phyloP scores from a whole-genome alignment of 805 yeast genomes.

The Grigorovia humatica region DNA sequence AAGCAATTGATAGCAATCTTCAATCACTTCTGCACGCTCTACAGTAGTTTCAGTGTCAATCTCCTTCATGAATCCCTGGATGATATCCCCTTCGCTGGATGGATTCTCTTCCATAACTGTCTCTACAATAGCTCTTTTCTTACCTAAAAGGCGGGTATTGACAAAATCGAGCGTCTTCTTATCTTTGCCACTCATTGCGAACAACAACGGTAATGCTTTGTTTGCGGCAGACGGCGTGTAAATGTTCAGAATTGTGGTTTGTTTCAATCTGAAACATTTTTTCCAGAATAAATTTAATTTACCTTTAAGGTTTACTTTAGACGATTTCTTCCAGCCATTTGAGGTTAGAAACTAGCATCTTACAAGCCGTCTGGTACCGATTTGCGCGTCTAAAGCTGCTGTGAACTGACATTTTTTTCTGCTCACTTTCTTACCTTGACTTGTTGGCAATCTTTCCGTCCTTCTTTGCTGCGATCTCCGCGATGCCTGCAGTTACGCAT shows the following conservation, averaged over 20 bases:
- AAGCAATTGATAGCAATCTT: conserved; percentile 12
- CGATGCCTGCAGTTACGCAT: neutral
- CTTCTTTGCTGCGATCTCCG: too few relatives aligned
- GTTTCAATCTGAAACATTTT: neutral
- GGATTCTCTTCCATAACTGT: conserved; percentile 5
- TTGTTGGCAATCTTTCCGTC: neutral
- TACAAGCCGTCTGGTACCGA: too few relatives aligned
- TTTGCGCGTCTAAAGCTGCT: neutral
- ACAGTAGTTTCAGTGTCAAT: conserved; percentile 23
- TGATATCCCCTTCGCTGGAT: conserved; percentile 4
- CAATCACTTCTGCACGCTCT: conserved; percentile 18
- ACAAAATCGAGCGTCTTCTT: conserved; percentile 6
- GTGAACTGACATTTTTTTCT: neutral
- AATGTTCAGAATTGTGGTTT: neutral
- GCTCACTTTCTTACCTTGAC: neutral
- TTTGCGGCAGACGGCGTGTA: neutral
- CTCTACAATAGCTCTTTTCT: conserved; percentile 13
- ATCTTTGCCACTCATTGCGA: neutral
- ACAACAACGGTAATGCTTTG: too few relatives aligned
- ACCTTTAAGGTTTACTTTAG: too few relatives aligned
- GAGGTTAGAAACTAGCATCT: neutral
- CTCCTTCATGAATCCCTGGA: conserved; percentile 15
- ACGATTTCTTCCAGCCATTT: neutral
- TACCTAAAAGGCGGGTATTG: conserved; percentile 14
- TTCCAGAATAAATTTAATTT: too few relatives aligned